A percentile compares a stretch with the other conserved stretches of the same genome.
Conservation (phyloP, 768 basidiomycete genomes). For the Auricularia auricula-judae region DNA sequence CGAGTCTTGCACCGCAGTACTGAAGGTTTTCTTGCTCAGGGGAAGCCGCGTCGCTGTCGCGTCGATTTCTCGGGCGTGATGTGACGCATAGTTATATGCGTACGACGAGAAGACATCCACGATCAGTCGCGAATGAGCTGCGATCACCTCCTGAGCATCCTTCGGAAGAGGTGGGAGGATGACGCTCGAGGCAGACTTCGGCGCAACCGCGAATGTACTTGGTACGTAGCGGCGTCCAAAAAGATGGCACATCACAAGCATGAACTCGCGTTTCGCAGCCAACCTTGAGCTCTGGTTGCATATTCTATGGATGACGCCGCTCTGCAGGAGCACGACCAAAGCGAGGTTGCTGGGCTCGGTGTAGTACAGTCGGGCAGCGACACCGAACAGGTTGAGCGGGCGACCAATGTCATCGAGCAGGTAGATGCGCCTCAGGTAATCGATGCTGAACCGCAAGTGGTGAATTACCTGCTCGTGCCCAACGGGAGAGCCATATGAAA, state of each 20-base stretch:
- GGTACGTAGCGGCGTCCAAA: conserved; percentile 53
- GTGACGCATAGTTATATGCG: conserved; percentile 35
- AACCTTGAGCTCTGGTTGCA: conserved; percentile 30
- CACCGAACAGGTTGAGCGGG: conserved; percentile 45
- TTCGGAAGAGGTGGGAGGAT: conserved; percentile 39
- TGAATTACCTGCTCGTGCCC: conserved; percentile 50
- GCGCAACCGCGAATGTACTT: conserved; percentile 27
- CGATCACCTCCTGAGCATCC: conserved; percentile 29
- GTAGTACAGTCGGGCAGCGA: conserved; percentile 39
- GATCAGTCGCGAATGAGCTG: conserved; percentile 37
- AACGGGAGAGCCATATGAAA: conserved; percentile 44
- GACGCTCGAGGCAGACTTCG: conserved; percentile 44
- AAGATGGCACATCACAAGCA: conserved; percentile 50
- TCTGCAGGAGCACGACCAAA: conserved; percentile 43
- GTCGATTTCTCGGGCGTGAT: conserved; percentile 28
- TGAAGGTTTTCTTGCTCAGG: conserved; percentile 27
- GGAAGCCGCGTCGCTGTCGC: conserved; percentile 35
- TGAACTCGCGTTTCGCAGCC: conserved; percentile 36
- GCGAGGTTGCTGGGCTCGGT: conserved; percentile 65
- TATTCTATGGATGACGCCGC: conserved; percentile 47
- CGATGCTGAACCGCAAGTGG: conserved; percentile 59
- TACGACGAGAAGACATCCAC: conserved; percentile 45
- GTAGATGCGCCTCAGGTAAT: conserved; percentile 50
- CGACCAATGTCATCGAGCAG: conserved; percentile 43
- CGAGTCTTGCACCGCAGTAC: conserved; percentile 9